Evolutionary conservation across 1,139 yeast species (phyloP).

Genomic region (Meyerozyma guilliermondii): DNA sequence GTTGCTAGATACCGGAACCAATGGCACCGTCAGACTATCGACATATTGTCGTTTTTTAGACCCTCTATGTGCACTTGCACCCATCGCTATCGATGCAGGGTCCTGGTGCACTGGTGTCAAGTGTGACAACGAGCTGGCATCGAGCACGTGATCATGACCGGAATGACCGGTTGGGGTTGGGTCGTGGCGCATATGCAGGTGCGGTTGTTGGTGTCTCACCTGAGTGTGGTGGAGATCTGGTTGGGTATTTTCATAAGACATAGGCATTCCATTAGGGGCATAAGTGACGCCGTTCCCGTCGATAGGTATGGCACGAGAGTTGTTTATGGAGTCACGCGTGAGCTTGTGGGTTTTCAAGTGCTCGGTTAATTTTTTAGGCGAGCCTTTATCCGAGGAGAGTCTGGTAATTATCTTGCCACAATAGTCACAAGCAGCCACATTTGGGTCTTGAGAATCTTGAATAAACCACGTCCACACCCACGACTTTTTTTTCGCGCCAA

Average conservation of each 20-base stretch:
- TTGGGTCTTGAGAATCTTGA: conserved; percentile 45
- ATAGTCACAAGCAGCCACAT: conserved; percentile 49
- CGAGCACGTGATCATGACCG: not conserved
- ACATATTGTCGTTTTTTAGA: not conserved
- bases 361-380: conserved; percentile 55
- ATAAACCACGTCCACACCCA: conserved; percentile 64
- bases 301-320: conserved; percentile 29
- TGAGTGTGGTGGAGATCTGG: conserved; percentile 6
- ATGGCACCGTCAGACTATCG: not conserved
- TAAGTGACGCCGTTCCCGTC: conserved; percentile 38
- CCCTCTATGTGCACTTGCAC: not conserved
- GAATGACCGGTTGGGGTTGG: not conserved
- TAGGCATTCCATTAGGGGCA: conserved; percentile 24
- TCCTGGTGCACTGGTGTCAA: conserved; percentile 1
- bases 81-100: not conserved
- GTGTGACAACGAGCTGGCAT: not conserved
- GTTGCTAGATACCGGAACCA: not conserved
- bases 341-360: conserved; percentile 54
- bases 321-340: conserved; percentile 30
- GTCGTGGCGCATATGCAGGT: not conserved
- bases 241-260: conserved; percentile 8
- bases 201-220: conserved; percentile 1
- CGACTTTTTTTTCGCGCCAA: conserved; percentile 55
- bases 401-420: conserved; percentile 48
- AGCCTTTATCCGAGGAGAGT: conserved; percentile 50